A percentile compares a stretch with the other conserved stretches of the same genome.
These are phyloP conservation scores for Penicillium ochrochloron DNA, from an alignment of 495 filamentous ascomycete species.

Conservation along the genomic window DNA sequence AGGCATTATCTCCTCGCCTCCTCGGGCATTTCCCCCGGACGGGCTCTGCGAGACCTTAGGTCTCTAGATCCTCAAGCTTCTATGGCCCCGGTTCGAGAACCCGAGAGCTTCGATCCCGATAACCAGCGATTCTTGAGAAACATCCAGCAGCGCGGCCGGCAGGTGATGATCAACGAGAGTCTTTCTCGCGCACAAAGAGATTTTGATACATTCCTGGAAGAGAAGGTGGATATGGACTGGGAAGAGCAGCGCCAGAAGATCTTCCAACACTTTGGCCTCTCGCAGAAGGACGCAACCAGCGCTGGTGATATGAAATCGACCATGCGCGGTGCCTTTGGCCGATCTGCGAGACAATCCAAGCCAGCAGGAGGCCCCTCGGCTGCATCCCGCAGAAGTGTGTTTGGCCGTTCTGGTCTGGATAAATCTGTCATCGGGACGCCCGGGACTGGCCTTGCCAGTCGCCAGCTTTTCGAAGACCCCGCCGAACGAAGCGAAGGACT, in stretches of 20 bases:
- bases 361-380: constrained; percentile 39
- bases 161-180: constrained; percentile 88
- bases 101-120: constrained; percentile 67
- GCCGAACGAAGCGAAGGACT: constrained; percentile 54
- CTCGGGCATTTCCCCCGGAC: constrained; percentile 81
- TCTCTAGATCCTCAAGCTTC: constrained; percentile 55
- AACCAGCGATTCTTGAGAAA: constrained; percentile 81
- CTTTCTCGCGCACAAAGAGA: constrained; percentile 83
- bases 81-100: constrained; percentile 48
- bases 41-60: constrained; percentile 78
- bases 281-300: constrained; percentile 57
- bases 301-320: constrained; percentile 44
- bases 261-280: constrained; percentile 94
- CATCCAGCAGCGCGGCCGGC: constrained; percentile 85
- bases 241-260: constrained; percentile 88
- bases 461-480: constrained; percentile 68
- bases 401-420: constrained; percentile 72
- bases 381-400: constrained; percentile 60
- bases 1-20: constrained; percentile 86
- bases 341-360: constrained; percentile 53
- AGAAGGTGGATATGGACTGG: constrained; percentile 94
- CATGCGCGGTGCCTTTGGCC: constrained; percentile 61
- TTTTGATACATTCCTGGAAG: constrained; percentile 91
- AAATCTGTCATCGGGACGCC: constrained; percentile 85
- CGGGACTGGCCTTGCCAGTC: constrained; percentile 56